Conservation (phyloP, 352 stramenopile species). For the Globisporangium middletonii region DNA sequence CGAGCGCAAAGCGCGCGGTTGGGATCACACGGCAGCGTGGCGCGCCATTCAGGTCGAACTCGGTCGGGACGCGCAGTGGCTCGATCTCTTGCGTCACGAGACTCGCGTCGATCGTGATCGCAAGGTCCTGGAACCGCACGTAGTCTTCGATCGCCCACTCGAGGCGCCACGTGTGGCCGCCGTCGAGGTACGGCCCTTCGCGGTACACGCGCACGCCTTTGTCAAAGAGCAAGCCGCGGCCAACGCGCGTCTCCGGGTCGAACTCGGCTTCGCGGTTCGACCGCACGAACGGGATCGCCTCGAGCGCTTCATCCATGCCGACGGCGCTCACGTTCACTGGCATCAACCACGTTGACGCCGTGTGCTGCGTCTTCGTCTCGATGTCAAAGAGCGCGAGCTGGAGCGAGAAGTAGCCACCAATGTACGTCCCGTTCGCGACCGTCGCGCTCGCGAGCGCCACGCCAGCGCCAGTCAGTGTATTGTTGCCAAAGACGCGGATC, state of each 20-base stretch:
- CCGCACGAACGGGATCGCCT: conserved; percentile 56
- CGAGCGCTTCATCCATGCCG: conserved; percentile 69
- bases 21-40: conserved; percentile 48
- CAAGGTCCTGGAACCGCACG: conserved; percentile 58
- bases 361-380: conserved; percentile 26
- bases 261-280: conserved; percentile 66
- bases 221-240: conserved; percentile 54
- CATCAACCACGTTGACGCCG: conserved; percentile 55
- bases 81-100: conserved; percentile 62
- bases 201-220: conserved; percentile 69
- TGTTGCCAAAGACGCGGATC: conserved; percentile 34
- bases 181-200: conserved; percentile 60
- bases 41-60: conserved; percentile 34
- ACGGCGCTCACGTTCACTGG: conserved; percentile 65
- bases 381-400: conserved; percentile 43
- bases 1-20: conserved; percentile 34
- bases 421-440: conserved; percentile 67
- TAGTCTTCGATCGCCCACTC: conserved; percentile 75
- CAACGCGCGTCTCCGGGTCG: conserved; percentile 38
- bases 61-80: conserved; percentile 40
- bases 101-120: conserved; percentile 50
- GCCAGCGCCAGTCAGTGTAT: conserved; percentile 24
- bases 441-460: conserved; percentile 27
- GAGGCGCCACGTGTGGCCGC: conserved; percentile 64
- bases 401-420: conserved; percentile 55